Conservation (phyloP, 2,329 filamentous ascomycete genomes). For the Tothia fuscella region DNA sequence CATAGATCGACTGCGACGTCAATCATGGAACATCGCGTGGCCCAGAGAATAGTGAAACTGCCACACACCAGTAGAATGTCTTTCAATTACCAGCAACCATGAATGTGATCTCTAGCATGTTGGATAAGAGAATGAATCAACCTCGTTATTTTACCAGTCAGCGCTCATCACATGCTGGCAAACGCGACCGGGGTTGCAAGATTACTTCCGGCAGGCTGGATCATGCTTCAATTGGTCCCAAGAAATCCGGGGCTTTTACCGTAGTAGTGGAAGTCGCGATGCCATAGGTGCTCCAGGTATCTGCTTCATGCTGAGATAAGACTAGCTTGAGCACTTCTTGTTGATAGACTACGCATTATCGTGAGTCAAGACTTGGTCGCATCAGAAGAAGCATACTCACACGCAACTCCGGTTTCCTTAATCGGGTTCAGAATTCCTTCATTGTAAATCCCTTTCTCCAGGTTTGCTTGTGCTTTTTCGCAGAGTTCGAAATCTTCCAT, state of each 20-base stretch:
- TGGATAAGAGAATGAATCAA: too few relatives aligned
- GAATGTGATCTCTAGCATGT: too few relatives aligned
- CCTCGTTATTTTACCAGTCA: too few relatives aligned
- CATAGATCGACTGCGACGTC: too few relatives aligned
- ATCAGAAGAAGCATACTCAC: constrained; percentile 22
- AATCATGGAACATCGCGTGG: too few relatives aligned
- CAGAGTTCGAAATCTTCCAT: constrained; percentile 46
- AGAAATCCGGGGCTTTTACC: background rate
- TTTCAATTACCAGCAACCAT: too few relatives aligned
- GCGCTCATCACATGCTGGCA: too few relatives aligned
- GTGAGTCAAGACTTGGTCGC: constrained; percentile 12
- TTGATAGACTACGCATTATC: constrained; percentile 31
- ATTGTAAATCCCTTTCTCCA: constrained; percentile 41
- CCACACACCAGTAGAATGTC: too few relatives aligned
- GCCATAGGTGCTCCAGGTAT: constrained; percentile 14
- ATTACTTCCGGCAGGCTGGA: background rate
- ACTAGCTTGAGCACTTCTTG: constrained; percentile 35
- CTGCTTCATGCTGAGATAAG: constrained; percentile 29
- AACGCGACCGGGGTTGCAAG: too few relatives aligned
- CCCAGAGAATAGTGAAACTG: too few relatives aligned
- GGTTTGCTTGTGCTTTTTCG: constrained; percentile 43
- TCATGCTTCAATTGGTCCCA: constrained; percentile 1
- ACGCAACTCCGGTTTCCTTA: constrained; percentile 44
- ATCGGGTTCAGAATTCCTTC: constrained; percentile 44
- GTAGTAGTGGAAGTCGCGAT: background rate